Base-by-base conservation (phyloP, 495 filamentous ascomycete species). In the Hyaloscypha finlandica region DNA sequence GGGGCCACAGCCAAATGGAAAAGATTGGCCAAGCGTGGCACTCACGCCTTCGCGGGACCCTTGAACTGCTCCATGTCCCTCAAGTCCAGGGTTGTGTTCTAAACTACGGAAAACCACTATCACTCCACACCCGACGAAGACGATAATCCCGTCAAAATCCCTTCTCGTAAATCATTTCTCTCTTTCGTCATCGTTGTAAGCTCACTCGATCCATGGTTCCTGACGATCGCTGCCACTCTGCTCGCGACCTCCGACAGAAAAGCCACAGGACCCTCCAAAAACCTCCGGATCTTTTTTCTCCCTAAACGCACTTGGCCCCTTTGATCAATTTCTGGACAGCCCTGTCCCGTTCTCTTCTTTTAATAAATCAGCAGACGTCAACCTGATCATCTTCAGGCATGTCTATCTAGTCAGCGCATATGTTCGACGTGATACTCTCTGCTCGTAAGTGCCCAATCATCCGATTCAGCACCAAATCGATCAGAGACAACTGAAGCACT, bases 361-460 rank as follows among this genome's bases (percentile, higher is more conserved):
- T 59, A 33, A 33, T 33, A 32, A 56, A 37, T 37, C 56, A 59
- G 20, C 6, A 63, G 42, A 52, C 39, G 60, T 32, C 33, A 59
- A 37, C 29, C 30, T 48, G 63, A 57, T 57, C 52, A 3, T 33
- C 31, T 16, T 9, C 37, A 48, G 56, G 63, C 53, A 39, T 65
- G 53, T 45, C 35, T 25, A 30, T 48, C n/a, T 56, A 58, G 63
- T 37, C 14, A 4, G 25, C 5, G 35, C 42, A 56, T 29, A 61
- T 37, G 39, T 54, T 39, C 12, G n/a, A 45, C 33, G n/a, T 19
- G 31, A 64, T 22, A 22, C 6, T 54, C 33, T 39, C 31, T 56
- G 4, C 20, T 52, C 29, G 66, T 68, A 33, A 57, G 66, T 68
- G 51, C 39, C 66, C 66, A 63, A 68, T 68, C 66, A 68, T 16